Evolutionary conservation across 1,139 yeast species (phyloP).

Genomic region (Pichia inconspicua): DNA sequence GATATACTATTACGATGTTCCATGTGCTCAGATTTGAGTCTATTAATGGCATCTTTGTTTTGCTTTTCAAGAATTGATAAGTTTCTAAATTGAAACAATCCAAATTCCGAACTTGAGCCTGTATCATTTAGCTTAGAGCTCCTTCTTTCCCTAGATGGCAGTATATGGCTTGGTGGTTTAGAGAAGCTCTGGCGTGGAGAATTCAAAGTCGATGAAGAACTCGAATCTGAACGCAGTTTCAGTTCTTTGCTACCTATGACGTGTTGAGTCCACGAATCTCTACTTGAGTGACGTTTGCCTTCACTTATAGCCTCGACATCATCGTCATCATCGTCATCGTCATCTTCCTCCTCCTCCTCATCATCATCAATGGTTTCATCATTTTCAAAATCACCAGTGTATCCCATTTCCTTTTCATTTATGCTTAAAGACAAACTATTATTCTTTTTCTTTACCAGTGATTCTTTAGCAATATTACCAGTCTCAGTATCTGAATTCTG

Average conservation of each 20-base stretch:
- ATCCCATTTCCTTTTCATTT: slow-evolving; percentile 13
- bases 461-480: neutral
- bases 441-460: neutral
- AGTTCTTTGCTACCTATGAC: neutral
- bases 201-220: slow-evolving; percentile 23
- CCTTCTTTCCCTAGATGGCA: slow-evolving; percentile 30
- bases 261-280: neutral
- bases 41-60: slow-evolving; percentile 82
- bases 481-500: neutral
- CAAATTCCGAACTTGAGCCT: slow-evolving; percentile 64
- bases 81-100: slow-evolving; percentile 86
- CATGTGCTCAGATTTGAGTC: slow-evolving; percentile 76
- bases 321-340: slow-evolving; percentile 12
- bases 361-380: slow-evolving; percentile 16
- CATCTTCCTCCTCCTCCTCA: slow-evolving; percentile 15
- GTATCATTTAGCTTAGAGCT: slow-evolving; percentile 64
- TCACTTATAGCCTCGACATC: neutral
- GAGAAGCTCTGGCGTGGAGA: slow-evolving; percentile 24
- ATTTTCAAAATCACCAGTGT: slow-evolving; percentile 12
- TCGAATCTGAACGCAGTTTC: slow-evolving; percentile 18
- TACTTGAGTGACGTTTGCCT: neutral
- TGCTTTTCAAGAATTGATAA: slow-evolving; percentile 87
- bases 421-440: slow-evolving; percentile 14
- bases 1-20: slow-evolving; percentile 36
- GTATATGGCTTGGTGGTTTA: slow-evolving; percentile 11